Evolutionary conservation across 2,329 filamentous ascomycete species (phyloP).

Genomic region (Paracorniculantispora psalliotae): DNA sequence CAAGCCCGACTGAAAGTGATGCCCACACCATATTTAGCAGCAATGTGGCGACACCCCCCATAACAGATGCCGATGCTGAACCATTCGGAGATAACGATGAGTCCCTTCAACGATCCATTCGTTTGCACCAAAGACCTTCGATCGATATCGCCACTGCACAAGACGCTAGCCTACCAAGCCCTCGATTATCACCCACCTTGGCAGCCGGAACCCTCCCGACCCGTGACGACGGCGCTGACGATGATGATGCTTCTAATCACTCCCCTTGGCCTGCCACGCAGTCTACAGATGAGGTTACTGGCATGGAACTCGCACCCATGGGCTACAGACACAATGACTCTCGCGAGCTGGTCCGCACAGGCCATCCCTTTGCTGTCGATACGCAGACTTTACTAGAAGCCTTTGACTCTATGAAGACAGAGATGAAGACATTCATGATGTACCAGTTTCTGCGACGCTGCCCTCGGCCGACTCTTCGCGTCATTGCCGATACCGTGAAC

Average conservation of each 20-base stretch:
- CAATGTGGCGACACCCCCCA: constrained; percentile 68
- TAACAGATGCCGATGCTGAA: constrained; percentile 67
- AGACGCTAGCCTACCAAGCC: constrained; percentile 90
- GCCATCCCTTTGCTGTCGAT: constrained; percentile 55
- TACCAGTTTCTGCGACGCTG: constrained; percentile 90
- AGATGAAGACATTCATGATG: constrained; percentile 94
- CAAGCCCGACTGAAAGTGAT: constrained; percentile 50
- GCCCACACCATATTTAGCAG: constrained; percentile 56
- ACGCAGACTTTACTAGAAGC: constrained; percentile 82
- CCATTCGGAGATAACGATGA: constrained; percentile 50
- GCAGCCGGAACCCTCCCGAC: constrained; percentile 58
- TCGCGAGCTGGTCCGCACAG: constrained; percentile 23
- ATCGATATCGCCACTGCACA: constrained; percentile 70
- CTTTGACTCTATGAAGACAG: constrained; percentile 85
- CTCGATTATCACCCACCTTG: constrained; percentile 86
- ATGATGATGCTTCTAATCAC: constrained; percentile 29
- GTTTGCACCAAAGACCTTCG: constrained; percentile 45
- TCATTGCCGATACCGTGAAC: constrained; percentile 86
- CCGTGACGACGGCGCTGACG: constrained; percentile 41
- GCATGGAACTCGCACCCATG: constrained; percentile 23
- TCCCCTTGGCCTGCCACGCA: constrained; percentile 40
- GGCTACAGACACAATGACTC: constrained; percentile 21
- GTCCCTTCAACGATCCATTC: constrained; percentile 41
- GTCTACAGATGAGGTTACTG: constrained; percentile 27
- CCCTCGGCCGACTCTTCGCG: constrained; percentile 79